These are phyloP conservation scores for Limnomonas spitsbergensis DNA, from an alignment of 139 green algal species.

Conservation along the genomic window DNA sequence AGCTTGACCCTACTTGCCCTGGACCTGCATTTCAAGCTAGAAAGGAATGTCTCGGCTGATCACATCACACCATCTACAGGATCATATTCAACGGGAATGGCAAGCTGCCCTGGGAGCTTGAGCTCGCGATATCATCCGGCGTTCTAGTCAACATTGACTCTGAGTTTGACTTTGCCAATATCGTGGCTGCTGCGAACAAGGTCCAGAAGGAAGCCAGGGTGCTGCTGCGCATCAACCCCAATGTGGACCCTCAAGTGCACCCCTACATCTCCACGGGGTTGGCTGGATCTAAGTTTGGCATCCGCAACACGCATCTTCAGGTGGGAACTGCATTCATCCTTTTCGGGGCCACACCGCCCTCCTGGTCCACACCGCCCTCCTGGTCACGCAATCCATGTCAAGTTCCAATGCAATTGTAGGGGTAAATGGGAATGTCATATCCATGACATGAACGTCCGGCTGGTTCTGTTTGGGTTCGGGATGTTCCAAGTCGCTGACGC, in stretches of 20 bases:
- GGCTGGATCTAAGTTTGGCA: slow-evolving; percentile 96
- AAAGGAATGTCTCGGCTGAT: no score
- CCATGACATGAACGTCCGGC: no score
- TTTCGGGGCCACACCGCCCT: no score
- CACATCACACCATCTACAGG: slow-evolving; percentile 27
- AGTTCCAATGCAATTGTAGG: no score
- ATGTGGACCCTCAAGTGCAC: slow-evolving; percentile 97
- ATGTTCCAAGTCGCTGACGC: no score
- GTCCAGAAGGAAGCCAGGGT: slow-evolving; percentile 64
- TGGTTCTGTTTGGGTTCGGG: no score
- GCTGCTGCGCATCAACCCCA: slow-evolving; percentile 96
- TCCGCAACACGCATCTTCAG: slow-evolving; percentile 92
- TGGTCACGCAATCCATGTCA: no score
- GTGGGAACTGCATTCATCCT: slow-evolving; percentile 28
- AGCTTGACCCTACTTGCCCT: no score
- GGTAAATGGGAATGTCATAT: no score
- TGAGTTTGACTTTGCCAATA: slow-evolving; percentile 89
- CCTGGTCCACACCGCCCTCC: no score
- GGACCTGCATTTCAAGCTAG: no score
- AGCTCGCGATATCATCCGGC: slow-evolving; percentile 79
- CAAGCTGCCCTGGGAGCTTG: slow-evolving; percentile 91
- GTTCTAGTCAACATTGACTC: slow-evolving; percentile 94
- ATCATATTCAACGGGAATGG: slow-evolving; percentile 89
- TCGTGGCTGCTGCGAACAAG: slow-evolving; percentile 51
- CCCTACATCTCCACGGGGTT: slow-evolving; percentile 93